Base-by-base conservation (phyloP, 305 asterid species). In the Ajuga reptans region DNA sequence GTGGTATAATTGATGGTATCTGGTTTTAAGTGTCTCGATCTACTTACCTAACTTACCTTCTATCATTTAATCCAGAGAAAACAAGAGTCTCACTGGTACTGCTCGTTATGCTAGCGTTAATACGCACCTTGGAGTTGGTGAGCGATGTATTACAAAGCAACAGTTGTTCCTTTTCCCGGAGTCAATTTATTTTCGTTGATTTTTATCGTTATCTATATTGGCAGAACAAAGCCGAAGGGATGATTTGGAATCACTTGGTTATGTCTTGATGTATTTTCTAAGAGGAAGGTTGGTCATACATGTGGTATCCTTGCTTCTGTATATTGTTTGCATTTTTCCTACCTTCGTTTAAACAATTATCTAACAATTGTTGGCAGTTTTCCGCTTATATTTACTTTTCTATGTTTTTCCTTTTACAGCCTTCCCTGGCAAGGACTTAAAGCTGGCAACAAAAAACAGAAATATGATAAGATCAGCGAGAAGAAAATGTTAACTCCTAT, bases 181-280 rank as follows among this genome's bases (percentile, higher is more conserved):
- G n/a, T 64, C 11, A 11, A 16, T 39, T 24, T 11, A 21, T 27
- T 49, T 10, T 31, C 3, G 64, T 68, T 31, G 66, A 27, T 50
- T 66, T 54, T 21, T 37, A 12, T 4, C 9, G 66, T 61, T 61
- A 11, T 69, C 53, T 75, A 60, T 69, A 57, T 66, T 74, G 72
- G 61, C 88, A 92, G 98, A 92, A 77, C 98, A 92, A 92, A 88
- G 98, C 76, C 81, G 98, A 74, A 89, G 98, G 72, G 98, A 92
- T 79, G 97, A 92, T 80, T 80, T 91, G 87, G 98, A 92, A 78
- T 92, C 98, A 68, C 96, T 92, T 77, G 98, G 98, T 75, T 92
- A 84, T 85, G 98, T 89, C 81, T 88, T 91, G 62, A 87, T 91
- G 98, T 91, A 91, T 81, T 91, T 91, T 72, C 88, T 91, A 42